These are phyloP conservation scores for Histomonas meleagridis DNA, from an alignment of 208 protist genomes.

Conservation along the genomic window DNA sequence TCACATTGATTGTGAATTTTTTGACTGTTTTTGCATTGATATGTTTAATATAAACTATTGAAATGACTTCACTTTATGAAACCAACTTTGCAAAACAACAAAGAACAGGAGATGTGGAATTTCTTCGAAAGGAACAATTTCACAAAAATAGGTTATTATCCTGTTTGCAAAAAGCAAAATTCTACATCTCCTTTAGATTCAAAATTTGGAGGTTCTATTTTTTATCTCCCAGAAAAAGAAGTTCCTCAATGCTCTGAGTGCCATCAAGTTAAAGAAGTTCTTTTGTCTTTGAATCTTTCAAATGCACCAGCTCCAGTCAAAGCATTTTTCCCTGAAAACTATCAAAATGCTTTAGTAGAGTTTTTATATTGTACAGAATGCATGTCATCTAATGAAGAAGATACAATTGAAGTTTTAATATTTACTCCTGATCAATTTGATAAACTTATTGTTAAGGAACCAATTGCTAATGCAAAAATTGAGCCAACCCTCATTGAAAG, in stretches of 20 bases:
- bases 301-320: background rate
- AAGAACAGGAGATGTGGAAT: no score
- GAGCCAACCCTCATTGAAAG: background rate
- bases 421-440: background rate
- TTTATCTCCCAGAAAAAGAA: background rate
- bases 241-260: background rate
- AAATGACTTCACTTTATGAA: no score
- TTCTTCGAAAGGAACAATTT: no score
- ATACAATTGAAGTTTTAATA: background rate
- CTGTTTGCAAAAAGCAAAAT: no score
- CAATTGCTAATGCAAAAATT: background rate
- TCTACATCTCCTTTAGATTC: no score
- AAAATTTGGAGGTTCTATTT: background rate
- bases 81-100: no score
- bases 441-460: background rate
- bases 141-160: no score
- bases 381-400: slow-evolving; percentile 4
- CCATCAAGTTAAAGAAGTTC: background rate
- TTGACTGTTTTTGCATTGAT: no score
- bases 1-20: no score
- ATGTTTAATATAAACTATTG: no score
- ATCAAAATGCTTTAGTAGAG: background rate
- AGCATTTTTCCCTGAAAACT: background rate
- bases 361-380: background rate
- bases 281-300: background rate